A percentile compares a stretch with the other conserved stretches of the same genome.
These are phyloP conservation scores for Sporothrix dimorphospora DNA, from an alignment of 2,329 filamentous ascomycete species.

Conservation along the genomic window DNA sequence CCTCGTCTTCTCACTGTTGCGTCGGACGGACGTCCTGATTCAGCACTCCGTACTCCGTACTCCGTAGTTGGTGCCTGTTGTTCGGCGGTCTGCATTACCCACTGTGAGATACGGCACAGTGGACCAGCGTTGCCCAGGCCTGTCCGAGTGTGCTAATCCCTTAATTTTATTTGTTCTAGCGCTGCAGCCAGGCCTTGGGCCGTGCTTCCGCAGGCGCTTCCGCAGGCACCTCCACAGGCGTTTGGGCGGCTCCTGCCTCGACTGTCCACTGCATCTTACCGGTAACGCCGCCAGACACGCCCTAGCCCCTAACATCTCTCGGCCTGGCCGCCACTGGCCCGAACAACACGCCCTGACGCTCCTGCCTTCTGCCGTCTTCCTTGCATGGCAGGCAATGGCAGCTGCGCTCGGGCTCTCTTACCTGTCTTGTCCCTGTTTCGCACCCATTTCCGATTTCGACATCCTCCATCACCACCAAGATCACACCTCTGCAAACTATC, in stretches of 20 bases:
- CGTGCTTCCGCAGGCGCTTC: neutral
- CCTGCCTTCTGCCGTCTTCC: neutral
- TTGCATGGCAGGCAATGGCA: too few species aligned
- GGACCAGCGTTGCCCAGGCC: too few species aligned
- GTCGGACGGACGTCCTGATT: slow-evolving; percentile 6
- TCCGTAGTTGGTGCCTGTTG: neutral
- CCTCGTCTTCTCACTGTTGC: neutral
- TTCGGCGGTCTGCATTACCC: slow-evolving; percentile 12
- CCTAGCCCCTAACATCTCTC: neutral
- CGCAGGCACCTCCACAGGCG: neutral
- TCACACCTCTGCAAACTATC: neutral
- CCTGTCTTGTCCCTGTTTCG: slow-evolving; percentile 20
- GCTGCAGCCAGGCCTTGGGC: neutral
- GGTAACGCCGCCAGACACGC: neutral
- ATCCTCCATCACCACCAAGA: slow-evolving; percentile 17
- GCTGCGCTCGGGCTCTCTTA: slow-evolving; percentile 13
- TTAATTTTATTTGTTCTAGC: neutral
- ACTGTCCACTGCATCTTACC: neutral
- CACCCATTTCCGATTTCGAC: slow-evolving; percentile 2
- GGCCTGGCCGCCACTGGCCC: slow-evolving; percentile 3
- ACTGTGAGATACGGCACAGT: too few species aligned
- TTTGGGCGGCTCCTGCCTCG: neutral
- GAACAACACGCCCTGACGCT: neutral
- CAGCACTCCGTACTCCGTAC: too few species aligned
- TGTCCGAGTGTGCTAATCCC: too few species aligned